phyloP scores from a whole-genome alignment of 495 filamentous ascomycete genomes.

The Parathielavia appendiculata region DNA sequence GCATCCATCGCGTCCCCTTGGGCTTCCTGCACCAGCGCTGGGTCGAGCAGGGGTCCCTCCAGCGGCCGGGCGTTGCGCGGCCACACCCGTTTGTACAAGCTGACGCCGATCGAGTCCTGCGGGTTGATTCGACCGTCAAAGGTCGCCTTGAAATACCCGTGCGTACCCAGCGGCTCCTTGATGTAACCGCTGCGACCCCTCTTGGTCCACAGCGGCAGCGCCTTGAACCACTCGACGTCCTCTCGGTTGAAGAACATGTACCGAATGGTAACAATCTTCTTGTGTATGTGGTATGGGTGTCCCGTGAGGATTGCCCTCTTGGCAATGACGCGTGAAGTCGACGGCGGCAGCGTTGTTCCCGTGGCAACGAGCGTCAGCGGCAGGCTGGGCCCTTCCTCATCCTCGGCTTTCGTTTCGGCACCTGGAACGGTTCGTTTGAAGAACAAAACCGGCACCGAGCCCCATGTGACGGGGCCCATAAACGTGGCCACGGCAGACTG shows the following conservation, averaged over 20 bases:
- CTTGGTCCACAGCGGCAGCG: slow-evolving; percentile 88
- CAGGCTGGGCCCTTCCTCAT: slow-evolving; percentile 26
- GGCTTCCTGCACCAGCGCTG: slow-evolving; percentile 14
- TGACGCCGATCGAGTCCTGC: slow-evolving; percentile 86
- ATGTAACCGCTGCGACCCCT: slow-evolving; percentile 81
- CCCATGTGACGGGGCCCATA: slow-evolving; percentile 88
- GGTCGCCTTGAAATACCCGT: slow-evolving; percentile 98
- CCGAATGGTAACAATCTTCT: slow-evolving; percentile 87
- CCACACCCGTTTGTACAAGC: slow-evolving; percentile 90
- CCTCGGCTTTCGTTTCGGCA: slow-evolving; percentile 24
- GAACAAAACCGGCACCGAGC: slow-evolving; percentile 79
- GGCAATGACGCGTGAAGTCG: slow-evolving; percentile 74
- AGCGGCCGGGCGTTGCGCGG: slow-evolving; percentile 62
- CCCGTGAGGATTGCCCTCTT: slow-evolving; percentile 93
- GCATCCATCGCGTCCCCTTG: slow-evolving; percentile 37
- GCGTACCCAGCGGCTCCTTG: slow-evolving; percentile 90
- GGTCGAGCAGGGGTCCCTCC: slow-evolving; percentile 34
- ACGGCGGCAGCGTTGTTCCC: slow-evolving; percentile 77
- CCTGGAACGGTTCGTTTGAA: slow-evolving; percentile 54
- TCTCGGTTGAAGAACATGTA: slow-evolving; percentile 99
- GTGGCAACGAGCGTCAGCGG: slow-evolving; percentile 70
- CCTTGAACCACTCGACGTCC: slow-evolving; percentile 95
- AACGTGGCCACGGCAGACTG: slow-evolving; percentile 87
- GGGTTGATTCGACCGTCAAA: slow-evolving; percentile 96
- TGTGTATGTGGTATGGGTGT: slow-evolving; percentile 97